A percentile compares a stretch with the other conserved stretches of the same genome.
These are phyloP conservation scores for Phytophthora cryptogea DNA, from an alignment of 352 stramenopile species.

Conservation along the genomic window DNA sequence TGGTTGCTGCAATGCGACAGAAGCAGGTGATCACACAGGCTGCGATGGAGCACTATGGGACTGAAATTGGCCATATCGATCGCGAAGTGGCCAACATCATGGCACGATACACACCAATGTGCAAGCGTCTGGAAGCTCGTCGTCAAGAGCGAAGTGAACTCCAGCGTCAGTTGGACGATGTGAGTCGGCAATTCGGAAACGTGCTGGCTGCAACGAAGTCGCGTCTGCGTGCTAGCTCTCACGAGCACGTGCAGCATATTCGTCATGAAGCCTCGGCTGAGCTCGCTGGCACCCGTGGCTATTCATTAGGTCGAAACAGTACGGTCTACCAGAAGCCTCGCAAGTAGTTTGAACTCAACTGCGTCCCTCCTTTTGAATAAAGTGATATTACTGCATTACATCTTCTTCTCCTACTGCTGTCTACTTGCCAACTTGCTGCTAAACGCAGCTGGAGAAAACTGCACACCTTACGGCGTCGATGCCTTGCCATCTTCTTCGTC, in stretches of 20 bases:
- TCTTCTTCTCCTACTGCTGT: conserved; percentile 16
- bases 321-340: conserved; percentile 64
- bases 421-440: conserved; percentile 6
- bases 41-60: conserved; percentile 54
- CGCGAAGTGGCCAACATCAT: conserved; percentile 67
- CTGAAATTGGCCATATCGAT: conserved; percentile 66
- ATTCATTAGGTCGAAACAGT: conserved; percentile 59
- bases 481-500: conserved; percentile 57
- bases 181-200: conserved; percentile 63
- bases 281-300: conserved; percentile 52
- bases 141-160: conserved; percentile 48
- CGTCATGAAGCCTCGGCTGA: conserved; percentile 59
- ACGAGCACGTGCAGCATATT: conserved; percentile 68
- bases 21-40: conserved; percentile 59
- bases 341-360: conserved; percentile 13
- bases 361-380: conserved; percentile 22
- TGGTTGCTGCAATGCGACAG: conserved; percentile 72
- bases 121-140: conserved; percentile 60
- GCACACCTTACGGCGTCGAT: conserved; percentile 42
- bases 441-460: conserved; percentile 7
- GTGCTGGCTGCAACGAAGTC: conserved; percentile 69
- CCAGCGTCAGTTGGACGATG: conserved; percentile 51
- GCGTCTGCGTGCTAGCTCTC: conserved; percentile 49
- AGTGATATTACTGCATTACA: conserved; percentile 31
- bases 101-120: conserved; percentile 65